Percentiles rank a stretch among this genome's conserved stretches.
phyloP scores from a whole-genome alignment of 352 stramenopile species.

The Phytophthora lateralis region DNA sequence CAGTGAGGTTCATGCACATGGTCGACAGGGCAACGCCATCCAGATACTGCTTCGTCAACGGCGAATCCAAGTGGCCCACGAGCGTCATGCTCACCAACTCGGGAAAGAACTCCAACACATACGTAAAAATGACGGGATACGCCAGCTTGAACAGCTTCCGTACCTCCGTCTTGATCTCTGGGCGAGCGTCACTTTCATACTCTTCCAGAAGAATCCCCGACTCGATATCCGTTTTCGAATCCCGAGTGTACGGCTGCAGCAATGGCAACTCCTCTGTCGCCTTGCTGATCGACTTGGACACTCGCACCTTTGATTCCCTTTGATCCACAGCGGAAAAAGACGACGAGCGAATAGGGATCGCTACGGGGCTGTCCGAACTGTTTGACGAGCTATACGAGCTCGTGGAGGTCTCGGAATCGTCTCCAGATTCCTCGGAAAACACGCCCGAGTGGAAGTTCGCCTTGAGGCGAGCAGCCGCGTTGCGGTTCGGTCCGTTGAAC shows the following conservation, averaged over 20 bases:
- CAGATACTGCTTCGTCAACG: slow-evolving; percentile 72
- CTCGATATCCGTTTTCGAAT: slow-evolving; percentile 31
- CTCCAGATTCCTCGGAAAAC: slow-evolving; percentile 38
- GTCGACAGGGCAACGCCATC: slow-evolving; percentile 69
- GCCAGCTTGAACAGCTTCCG: slow-evolving; percentile 43
- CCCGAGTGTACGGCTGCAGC: slow-evolving; percentile 32
- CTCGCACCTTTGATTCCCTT: slow-evolving; percentile 10
- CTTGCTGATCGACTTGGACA: slow-evolving; percentile 18
- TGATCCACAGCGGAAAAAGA: slow-evolving; percentile 24
- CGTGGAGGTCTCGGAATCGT: slow-evolving; percentile 52
- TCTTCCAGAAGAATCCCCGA: slow-evolving; percentile 26
- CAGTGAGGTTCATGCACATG: slow-evolving; percentile 88
- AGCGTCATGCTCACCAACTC: slow-evolving; percentile 68
- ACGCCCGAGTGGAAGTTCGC: slow-evolving; percentile 3
- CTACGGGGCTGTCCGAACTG: slow-evolving; percentile 25
- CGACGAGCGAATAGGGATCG: slow-evolving; percentile 24
- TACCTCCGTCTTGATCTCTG: slow-evolving; percentile 46
- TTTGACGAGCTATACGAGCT: slow-evolving; percentile 43
- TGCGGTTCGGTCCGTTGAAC: slow-evolving; percentile 14
- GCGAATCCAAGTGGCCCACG: slow-evolving; percentile 74
- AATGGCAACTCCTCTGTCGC: slow-evolving; percentile 44
- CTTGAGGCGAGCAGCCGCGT: slow-evolving; percentile 6
- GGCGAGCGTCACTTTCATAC: slow-evolving; percentile 5
- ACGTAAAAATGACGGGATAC: slow-evolving; percentile 73
- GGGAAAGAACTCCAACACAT: slow-evolving; percentile 76